Evolutionary conservation across 768 basidiomycete species (phyloP), one percentile per base, ranked within the genome.

Genomic region (Lentinus tigrinus): DNA sequence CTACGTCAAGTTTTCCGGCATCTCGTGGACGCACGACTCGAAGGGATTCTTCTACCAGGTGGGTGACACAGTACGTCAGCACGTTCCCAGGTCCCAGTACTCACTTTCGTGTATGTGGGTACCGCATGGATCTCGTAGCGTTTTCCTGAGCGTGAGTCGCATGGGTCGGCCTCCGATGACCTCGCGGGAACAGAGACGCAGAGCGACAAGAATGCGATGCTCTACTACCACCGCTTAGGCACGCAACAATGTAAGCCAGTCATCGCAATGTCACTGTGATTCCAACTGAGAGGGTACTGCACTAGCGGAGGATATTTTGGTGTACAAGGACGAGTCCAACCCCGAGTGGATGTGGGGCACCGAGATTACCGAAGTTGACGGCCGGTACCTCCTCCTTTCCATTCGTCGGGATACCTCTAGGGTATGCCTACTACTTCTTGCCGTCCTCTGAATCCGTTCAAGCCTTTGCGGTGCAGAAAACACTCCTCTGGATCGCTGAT

Each of bases 1-100:
- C 54, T 88, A 82, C 67, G 88, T 90, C 61, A 93, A 93, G 69
- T 92, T 91, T 72, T 88, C 87, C 0, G 71, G 75, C 11, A 78
- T 92, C 42, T 75, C 77, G 26, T 93, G 91, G 92, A 85, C 85
- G 4, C 82, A 84, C 54, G 89, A 93, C 71, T 86, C 84, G 54
- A 85, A 84, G 60, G 91, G 92, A 1, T 91, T 93, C 72, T 91
- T 93, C 73, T 94, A 94, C 69, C 91, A 92, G 77, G 78, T 78
- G 49, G 21, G 71, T 66, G n/a, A n/a, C n/a, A n/a, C n/a, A 19
- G 31, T n/a, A 19, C 40, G 40, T 47, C 48, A 36, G 17, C 23
- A 49, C 7, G 27, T 47, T 47, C 48, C 34, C 52, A 54, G 31
- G 46, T 5, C 40, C 47, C 26, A 17, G 34, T 38, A 36, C 48